Base-by-base conservation (phyloP, 352 stramenopile species). In the Saprolegnia parasitica region DNA sequence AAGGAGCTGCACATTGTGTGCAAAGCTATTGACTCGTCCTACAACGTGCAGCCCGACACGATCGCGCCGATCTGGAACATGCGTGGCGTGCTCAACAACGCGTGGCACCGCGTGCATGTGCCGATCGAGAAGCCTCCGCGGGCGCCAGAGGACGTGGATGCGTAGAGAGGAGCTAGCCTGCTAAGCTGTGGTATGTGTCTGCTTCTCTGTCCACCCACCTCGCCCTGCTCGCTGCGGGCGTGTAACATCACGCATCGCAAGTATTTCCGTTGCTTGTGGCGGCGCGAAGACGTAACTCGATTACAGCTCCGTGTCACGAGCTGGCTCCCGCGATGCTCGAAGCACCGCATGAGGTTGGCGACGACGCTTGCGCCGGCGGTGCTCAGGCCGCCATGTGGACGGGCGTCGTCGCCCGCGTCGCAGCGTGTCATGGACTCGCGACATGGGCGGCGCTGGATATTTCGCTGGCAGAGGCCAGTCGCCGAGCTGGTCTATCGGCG, bases 41-140 rank as follows among this genome's bases (percentile, higher is more conserved):
- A 98, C 77, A 99, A 99, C 75, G 89, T 95, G 18, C 97, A 99
- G 78, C 97, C 97, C 0, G 96, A 99, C 73, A 94, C 79, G 21
- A 95, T 93, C 72, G 90, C 88, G 58, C 88, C 96, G 26, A 96
- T 98, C 65, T 99, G 97, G 97, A 99, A 99, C 84, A 92, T 99
- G 74, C 83, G 96, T 57, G 97, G 97, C 49, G 82, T 99, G 40
- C 81, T 98, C 21, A 99, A 98, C 74, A 99, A 99, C 73, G 90
- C 89, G 26, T 99, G 96, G 95, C 96, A 96, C 65, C 83, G 90
- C 29, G 85, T 97, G 39, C 78, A 78, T n/a, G 83, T 94, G 32
- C 65, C 81, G 0, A 74, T 93, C 10, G 76, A 81, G 11, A 77
- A 89, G 46, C 75, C 80, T 23, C 74, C 80, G 11, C 64, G 77